Conservation (phyloP, 2,329 filamentous ascomycete genomes). For the Chaetomiaceae sp. region DNA sequence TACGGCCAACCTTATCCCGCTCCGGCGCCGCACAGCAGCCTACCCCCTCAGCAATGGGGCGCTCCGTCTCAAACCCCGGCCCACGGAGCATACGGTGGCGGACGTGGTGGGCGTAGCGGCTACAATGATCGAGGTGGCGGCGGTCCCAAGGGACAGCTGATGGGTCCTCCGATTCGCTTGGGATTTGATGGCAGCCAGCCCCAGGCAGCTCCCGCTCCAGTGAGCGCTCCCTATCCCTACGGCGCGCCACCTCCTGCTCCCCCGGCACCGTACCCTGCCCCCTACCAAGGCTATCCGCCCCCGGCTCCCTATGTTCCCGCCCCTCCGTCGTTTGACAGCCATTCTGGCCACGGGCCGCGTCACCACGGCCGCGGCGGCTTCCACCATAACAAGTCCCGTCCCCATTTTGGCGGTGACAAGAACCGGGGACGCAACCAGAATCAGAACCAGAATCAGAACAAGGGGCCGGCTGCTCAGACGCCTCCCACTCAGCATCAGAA, state of each 20-base stretch:
- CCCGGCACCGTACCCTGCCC: conserved; percentile 30
- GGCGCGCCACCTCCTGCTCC: conserved; percentile 28
- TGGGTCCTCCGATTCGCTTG: conserved; percentile 53
- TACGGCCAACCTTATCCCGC: conserved; percentile 34
- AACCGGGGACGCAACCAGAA: conserved; percentile 34
- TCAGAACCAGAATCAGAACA: conserved; percentile 24
- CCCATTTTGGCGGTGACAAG: conserved; percentile 37
- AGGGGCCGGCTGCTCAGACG: conserved; percentile 24
- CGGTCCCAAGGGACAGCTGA: conserved; percentile 38
- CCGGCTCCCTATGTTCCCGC: conserved; percentile 30
- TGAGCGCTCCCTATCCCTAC: conserved; percentile 41
- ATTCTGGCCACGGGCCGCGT: conserved; percentile 33
- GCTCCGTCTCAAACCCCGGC: conserved; percentile 31
- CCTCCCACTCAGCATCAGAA: conserved; percentile 41
- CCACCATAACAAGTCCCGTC: conserved; percentile 34
- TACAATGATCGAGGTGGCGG: conserved; percentile 40
- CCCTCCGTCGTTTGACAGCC: conserved; percentile 29
- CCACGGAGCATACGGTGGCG: conserved; percentile 34
- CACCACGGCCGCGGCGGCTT: conserved; percentile 38
- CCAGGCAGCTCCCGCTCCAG: conserved; percentile 43
- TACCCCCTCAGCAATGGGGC: conserved; percentile 41
- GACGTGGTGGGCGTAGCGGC: conserved; percentile 38
- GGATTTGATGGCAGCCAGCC: conserved; percentile 43
- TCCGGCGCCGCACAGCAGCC: conserved; percentile 31
- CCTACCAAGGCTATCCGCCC: conserved; percentile 38